A percentile compares a stretch with the other conserved stretches of the same genome.
phyloP scores from a whole-genome alignment of 257 asterid genomes.

The Gentiana dahurica region DNA sequence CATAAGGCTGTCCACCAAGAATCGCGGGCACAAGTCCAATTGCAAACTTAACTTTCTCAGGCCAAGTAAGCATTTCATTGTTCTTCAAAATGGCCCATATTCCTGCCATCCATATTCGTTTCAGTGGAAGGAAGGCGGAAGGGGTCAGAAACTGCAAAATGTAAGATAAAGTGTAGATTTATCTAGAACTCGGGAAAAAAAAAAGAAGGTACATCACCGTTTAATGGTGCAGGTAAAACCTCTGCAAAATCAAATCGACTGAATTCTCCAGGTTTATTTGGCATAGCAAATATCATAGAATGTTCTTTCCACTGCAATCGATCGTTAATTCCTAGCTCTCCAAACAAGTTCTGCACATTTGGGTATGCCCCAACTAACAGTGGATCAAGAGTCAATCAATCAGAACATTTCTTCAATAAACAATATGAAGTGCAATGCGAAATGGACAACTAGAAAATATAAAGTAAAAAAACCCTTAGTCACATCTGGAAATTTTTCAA shows the following conservation, averaged over 20 bases:
- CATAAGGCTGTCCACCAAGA: conserved; percentile 89
- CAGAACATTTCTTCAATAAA: background rate
- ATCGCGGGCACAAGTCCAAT: conserved; percentile 95
- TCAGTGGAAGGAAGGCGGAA: background rate
- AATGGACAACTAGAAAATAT: background rate
- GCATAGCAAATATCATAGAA: conserved; percentile 98
- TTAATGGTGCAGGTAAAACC: conserved; percentile 77
- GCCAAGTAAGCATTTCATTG: conserved; percentile 98
- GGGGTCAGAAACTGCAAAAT: background rate
- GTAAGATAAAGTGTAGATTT: background rate
- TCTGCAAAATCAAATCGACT: conserved; percentile 95
- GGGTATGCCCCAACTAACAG: conserved; percentile 97
- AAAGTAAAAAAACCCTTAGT: background rate
- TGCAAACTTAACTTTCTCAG: conserved; percentile 91
- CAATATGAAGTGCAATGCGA: background rate
- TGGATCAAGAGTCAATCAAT: conserved; percentile 33
- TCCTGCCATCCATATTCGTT: conserved; percentile 32
- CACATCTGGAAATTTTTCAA: background rate
- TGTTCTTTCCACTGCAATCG: conserved; percentile 99
- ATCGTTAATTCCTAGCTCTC: conserved; percentile 90
- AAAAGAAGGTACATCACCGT: conserved; percentile 44
- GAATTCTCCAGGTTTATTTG: conserved; percentile 91
- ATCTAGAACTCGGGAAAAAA: background rate
- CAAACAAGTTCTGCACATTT: conserved; percentile 90
- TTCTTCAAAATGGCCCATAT: conserved; percentile 87